These are phyloP conservation scores for Salvia sclarea DNA, from an alignment of 305 asterid genomes.

Conservation along the genomic window DNA sequence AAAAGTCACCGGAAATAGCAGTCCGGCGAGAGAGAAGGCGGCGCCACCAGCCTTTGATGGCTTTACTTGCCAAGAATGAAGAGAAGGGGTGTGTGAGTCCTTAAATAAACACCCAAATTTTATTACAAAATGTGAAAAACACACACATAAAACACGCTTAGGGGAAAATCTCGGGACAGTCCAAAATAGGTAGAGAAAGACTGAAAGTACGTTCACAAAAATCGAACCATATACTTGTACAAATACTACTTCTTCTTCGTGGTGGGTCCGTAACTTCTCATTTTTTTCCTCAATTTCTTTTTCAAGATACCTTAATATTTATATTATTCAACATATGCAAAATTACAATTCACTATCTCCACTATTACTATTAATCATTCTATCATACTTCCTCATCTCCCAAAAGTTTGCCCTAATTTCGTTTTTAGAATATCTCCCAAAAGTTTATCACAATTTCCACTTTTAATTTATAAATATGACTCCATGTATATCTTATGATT, in stretches of 20 bases:
- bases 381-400: no score
- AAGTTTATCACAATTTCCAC: no score
- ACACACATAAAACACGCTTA: neutral
- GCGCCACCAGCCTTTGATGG: constrained; percentile 16
- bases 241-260: neutral
- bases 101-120: constrained; percentile 31
- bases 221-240: constrained; percentile 27
- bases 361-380: no score
- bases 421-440: no score
- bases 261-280: constrained; percentile 13
- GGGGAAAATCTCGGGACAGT: constrained; percentile 32
- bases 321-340: no score
- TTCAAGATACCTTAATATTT: no score
- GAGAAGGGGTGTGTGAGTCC: constrained; percentile 29
- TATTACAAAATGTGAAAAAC: neutral
- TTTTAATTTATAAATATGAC: no score
- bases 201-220: neutral
- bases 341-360: no score
- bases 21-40: constrained; percentile 24
- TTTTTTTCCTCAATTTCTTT: neutral
- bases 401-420: no score
- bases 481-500: no score
- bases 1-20: constrained; percentile 24
- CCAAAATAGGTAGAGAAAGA: constrained; percentile 33
- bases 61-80: constrained; percentile 47